Percentiles rank a stretch among this genome's conserved stretches.
Conservation (phyloP, 371 early-diverging fungal species). For the Saksenaea oblongispora region DNA sequence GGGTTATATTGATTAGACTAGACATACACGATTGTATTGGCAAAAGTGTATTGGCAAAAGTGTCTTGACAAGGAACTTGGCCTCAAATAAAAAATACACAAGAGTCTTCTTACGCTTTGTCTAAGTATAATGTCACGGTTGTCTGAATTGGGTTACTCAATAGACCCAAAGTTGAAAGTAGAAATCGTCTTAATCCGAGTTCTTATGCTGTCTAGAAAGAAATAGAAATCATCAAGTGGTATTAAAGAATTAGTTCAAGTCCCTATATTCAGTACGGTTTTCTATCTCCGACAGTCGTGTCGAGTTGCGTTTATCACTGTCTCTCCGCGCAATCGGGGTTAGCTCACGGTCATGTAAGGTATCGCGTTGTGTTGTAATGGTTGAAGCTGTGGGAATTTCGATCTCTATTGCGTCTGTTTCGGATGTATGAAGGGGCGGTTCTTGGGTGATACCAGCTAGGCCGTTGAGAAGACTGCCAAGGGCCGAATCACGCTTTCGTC, state of each 20-base stretch:
- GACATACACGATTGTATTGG: too few species aligned
- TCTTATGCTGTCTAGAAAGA: too few species aligned
- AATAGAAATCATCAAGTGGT: too few species aligned
- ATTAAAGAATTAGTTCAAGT: constrained; percentile 16
- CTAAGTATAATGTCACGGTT: too few species aligned
- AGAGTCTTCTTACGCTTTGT: too few species aligned
- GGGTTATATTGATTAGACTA: too few species aligned
- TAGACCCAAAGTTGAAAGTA: too few species aligned
- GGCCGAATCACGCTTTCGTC: constrained; percentile 15
- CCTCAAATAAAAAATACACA: too few species aligned
- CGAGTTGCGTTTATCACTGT: constrained; percentile 15
- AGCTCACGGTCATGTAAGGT: constrained; percentile 32
- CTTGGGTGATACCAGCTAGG: constrained; percentile 19
- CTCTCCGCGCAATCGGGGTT: constrained; percentile 18
- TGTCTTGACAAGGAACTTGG: too few species aligned
- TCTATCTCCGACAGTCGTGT: constrained; percentile 29
- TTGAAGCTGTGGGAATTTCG: constrained; percentile 46
- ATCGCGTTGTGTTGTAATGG: constrained; percentile 20
- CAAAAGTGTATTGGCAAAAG: too few species aligned
- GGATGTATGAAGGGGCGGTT: constrained; percentile 11
- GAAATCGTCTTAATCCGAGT: too few species aligned
- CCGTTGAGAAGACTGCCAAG: constrained; percentile 30
- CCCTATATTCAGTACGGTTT: constrained; percentile 26
- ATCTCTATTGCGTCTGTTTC: constrained; percentile 49
- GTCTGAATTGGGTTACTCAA: too few species aligned